Base-by-base conservation (phyloP, 768 basidiomycete species). In the Termitomyces sp. region DNA sequence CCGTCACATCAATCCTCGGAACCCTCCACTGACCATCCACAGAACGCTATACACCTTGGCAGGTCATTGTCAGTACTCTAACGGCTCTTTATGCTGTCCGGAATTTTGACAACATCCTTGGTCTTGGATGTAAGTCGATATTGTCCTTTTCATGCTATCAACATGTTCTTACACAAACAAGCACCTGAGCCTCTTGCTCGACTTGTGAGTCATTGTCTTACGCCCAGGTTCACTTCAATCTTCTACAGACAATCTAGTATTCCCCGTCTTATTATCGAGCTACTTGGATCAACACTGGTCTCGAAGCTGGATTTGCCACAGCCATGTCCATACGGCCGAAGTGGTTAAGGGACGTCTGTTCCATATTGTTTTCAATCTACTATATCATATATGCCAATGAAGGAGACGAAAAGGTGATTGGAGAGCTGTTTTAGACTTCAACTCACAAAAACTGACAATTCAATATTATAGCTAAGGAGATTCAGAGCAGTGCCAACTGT, bases 271-370 rank as follows among this genome's bases (percentile, higher is more conserved):
- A 94, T 72, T 96, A 95, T 74, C 88, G 97, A 26, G 96, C 94
- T 8, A 96, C 95, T 53, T 99, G 94, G 89, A 87, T 99, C 57
- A 84, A 73, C 50, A 96, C 92, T 0, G 95, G 94, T 2, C 77
- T 98, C n/a, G 97, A 99, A 68, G 94, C 95, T 2, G 97, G 95
- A 1, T 98, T 98, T 67, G 94, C 94, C 0, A 94, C 94, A 0
- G 95, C 96, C 13, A 94, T 96, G 90, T 77, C 84, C 2, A 92
- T 99, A 56, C 85, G 88, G 14, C 91, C 92, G 3, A 92, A 89
- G 68, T 97, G 93, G 94, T 71, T 98, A 10, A 82, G 88, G 63
- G 93, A 99, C 69, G 72, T 97, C 6, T 88, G 86, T 53, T 93
- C 92, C 43, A 75, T 97, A 45, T 63, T 93, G 24, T 96, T 97